Evolutionary conservation across 2,329 filamentous ascomycete genomes (phyloP), one percentile per base, ranked within the genome.

Genomic region (Chaetothyriales sp.): DNA sequence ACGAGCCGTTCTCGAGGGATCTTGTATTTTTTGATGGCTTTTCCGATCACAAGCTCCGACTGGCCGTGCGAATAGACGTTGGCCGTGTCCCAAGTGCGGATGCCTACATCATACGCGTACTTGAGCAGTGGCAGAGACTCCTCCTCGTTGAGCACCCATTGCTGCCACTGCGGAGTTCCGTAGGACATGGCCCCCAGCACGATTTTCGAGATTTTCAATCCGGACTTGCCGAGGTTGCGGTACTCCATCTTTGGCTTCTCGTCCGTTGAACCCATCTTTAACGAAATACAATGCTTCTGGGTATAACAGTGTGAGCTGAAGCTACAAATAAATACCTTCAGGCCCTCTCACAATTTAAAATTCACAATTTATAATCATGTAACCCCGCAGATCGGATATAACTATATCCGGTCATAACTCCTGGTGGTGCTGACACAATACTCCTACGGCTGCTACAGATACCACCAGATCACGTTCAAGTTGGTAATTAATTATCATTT

Each of bases 11-110:
- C 66, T 15, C 78, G 71, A 0, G 75, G 76, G 43, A 81, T 73
- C 25, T 72, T 65, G 65, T 75, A 80, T 55, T 79, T 73, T 61
- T 78, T 76, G 62, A 83, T 74, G 0, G 78, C 77, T 59, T 78
- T 78, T 53, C 72, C 77, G 2, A n/a, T 61, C 72, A 58, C 76
- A 59, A 51, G 56, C 58, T 49, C 60, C 18, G 54, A 54, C 20
- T 53, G 53, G 20, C 54, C 59, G 33, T 60, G 57, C 25, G 46
- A 46, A 47, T 68, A 68, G 1, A 64, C 44, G 49, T 67, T 64
- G 2, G 66, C 64, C 1, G 59, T 61, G 33, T 68, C 65, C 64
- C 65, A 65, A 5, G 57, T 59, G 10, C 55, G 40, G 28, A 59
- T 58, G 25, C 57, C 57, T 13, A 33, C 48, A 33, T 65, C 62